phyloP scores from a whole-genome alignment of 352 stramenopile species.

The Albugo laibachii region DNA sequence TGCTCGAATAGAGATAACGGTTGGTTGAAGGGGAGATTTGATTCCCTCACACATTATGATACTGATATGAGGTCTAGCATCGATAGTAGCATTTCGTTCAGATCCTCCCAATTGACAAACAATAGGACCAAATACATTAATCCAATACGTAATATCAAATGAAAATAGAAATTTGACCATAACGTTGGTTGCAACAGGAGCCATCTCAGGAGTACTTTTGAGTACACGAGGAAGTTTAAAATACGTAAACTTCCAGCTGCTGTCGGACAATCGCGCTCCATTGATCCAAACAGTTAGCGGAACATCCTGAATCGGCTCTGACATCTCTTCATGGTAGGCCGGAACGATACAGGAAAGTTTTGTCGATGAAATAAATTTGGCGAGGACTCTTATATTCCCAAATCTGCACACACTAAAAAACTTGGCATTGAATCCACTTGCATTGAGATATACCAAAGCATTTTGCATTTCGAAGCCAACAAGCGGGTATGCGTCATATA shows the following conservation, averaged over 20 bases:
- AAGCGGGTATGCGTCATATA: too few relatives aligned
- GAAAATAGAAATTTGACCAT: conserved; percentile 14
- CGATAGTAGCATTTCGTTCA: too few relatives aligned
- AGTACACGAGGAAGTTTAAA: too few relatives aligned
- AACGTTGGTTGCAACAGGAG: conserved; percentile 7
- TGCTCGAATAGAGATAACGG: too few relatives aligned
- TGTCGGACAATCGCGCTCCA: conserved; percentile 13
- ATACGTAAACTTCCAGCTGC: conserved; percentile 8
- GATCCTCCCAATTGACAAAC: conserved; percentile 13
- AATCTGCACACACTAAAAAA: conserved; percentile 13
- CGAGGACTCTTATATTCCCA: conserved; percentile 5
- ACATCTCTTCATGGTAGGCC: conserved; percentile 7
- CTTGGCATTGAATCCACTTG: conserved; percentile 11
- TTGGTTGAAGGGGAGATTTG: too few relatives aligned
- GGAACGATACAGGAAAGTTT: conserved; percentile 17
- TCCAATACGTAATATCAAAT: conserved; percentile 6
- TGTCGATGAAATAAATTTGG: conserved; percentile 7
- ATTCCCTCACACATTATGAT: too few relatives aligned
- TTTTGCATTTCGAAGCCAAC: too few relatives aligned
- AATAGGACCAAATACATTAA: conserved; percentile 8
- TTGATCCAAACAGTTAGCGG: conserved; percentile 8
- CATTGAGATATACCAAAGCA: conserved; percentile 6
- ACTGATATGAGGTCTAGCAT: too few relatives aligned
- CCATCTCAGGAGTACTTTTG: too few relatives aligned
- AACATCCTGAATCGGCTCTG: conserved; percentile 7